Conservation (phyloP, 1,139 yeast genomes). For the Protomyces inundatus region DNA sequence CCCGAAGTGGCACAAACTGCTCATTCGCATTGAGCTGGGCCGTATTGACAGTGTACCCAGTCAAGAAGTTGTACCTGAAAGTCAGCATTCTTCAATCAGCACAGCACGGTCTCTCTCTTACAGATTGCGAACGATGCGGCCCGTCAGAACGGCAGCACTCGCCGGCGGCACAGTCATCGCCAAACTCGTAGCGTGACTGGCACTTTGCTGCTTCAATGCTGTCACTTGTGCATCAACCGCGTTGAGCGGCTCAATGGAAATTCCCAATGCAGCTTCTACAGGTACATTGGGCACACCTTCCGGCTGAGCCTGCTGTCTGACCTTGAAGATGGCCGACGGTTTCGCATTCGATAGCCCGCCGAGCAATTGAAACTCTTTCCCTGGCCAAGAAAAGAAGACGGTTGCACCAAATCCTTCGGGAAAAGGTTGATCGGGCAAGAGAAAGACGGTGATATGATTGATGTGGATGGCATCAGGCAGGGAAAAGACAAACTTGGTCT, state of each 20-base stretch:
- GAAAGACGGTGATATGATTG: conserved; percentile 68
- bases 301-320: conserved; percentile 44
- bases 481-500: conserved; percentile 56
- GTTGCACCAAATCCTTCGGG: conserved; percentile 14
- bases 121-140: conserved; percentile 15
- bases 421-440: conserved; percentile 54
- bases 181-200: conserved; percentile 28
- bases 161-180: conserved; percentile 32
- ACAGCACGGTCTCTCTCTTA: neutral
- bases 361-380: conserved; percentile 1
- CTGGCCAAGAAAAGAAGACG: conserved; percentile 10
- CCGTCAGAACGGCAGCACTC: conserved; percentile 7
- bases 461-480: conserved; percentile 59
- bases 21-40: conserved; percentile 5
- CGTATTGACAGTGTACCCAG: conserved; percentile 15
- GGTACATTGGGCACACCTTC: conserved; percentile 32
- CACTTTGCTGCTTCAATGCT: conserved; percentile 37
- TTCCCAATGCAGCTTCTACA: conserved; percentile 53
- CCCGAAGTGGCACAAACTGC: conserved; percentile 21
- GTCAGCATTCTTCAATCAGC: neutral
- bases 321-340: conserved; percentile 86
- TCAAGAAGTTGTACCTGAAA: conserved; percentile 13
- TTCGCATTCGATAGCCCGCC: conserved; percentile 58
- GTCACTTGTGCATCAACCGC: conserved; percentile 53
- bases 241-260: conserved; percentile 72